phyloP scores from a whole-genome alignment of 495 filamentous ascomycete genomes.

The Neurospora cerealis region DNA sequence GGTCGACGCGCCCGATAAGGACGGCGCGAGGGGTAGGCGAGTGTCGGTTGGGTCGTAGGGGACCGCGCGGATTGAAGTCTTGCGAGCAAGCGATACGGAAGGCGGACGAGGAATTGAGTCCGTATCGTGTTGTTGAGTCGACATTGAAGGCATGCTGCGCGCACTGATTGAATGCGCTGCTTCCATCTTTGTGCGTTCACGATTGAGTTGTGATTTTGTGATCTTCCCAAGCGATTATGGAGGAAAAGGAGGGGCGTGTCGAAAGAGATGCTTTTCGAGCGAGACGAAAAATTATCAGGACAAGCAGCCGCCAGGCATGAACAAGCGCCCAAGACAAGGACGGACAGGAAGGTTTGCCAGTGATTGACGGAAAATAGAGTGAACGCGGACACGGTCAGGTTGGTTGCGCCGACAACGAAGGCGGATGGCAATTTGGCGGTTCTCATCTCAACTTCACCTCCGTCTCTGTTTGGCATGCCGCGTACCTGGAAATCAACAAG shows the following conservation, averaged over 20 bases:
- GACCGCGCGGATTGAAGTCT: constrained; percentile 7
- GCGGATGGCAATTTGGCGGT: background rate
- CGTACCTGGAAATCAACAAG: background rate
- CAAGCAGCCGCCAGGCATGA: background rate
- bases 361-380: background rate
- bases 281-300: background rate
- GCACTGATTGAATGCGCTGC: background rate
- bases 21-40: background rate
- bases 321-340: background rate
- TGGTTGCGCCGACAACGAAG: background rate
- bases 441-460: background rate
- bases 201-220: background rate
- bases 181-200: background rate
- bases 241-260: background rate
- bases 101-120: background rate
- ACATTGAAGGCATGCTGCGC: background rate
- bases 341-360: background rate
- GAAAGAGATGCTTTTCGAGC: background rate
- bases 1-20: constrained; percentile 13
- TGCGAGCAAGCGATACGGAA: background rate
- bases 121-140: background rate
- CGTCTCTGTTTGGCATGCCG: background rate
- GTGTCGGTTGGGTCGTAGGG: constrained; percentile 4
- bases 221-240: background rate
- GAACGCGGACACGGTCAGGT: background rate